A percentile compares a stretch with the other conserved stretches of the same genome.
Conservation (phyloP, 768 basidiomycete species). For the Trametes elegans region DNA sequence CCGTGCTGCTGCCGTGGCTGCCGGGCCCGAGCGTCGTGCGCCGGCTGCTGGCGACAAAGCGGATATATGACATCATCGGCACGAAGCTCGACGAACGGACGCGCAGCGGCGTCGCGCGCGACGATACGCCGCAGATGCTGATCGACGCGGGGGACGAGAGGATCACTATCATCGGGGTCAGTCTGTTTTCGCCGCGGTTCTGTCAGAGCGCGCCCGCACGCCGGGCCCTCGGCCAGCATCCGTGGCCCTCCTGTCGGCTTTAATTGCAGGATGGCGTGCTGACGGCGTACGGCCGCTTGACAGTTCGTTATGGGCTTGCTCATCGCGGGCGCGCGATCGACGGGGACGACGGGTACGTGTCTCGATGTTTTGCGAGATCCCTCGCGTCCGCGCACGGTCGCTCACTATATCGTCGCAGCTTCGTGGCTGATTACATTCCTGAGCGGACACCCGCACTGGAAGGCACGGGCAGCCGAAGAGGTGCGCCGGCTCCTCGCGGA, state of each 20-base stretch:
- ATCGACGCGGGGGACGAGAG: conserved; percentile 69
- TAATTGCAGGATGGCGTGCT: not conserved
- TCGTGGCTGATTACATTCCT: conserved; percentile 77
- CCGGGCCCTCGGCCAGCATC: too few relatives aligned
- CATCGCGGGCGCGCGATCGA: conserved; percentile 78
- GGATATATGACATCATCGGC: conserved; percentile 69
- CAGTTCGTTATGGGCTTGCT: conserved; percentile 83
- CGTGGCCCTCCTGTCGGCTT: too few relatives aligned
- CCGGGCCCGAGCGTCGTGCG: conserved; percentile 70
- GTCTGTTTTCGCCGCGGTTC: conserved; percentile 23
- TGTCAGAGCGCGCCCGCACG: not conserved
- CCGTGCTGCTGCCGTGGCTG: conserved; percentile 74
- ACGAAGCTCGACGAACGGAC: conserved; percentile 55
- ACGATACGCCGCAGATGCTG: conserved; percentile 75
- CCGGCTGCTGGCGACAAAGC: conserved; percentile 71
- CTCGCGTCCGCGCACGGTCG: not conserved
- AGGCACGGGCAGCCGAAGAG: conserved; percentile 57
- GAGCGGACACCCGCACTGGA: conserved; percentile 65
- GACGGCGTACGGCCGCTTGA: conserved; percentile 22
- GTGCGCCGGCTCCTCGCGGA: conserved; percentile 51
- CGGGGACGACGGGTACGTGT: conserved; percentile 63
- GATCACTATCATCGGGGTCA: conserved; percentile 66
- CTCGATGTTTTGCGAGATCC: conserved; percentile 2
- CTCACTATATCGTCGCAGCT: conserved; percentile 35
- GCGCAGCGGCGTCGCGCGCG: conserved; percentile 51